A percentile compares a stretch with the other conserved stretches of the same genome.
Evolutionary conservation across 148 eudicot genomes (phyloP).

Genomic region (Cornus kousa): DNA sequence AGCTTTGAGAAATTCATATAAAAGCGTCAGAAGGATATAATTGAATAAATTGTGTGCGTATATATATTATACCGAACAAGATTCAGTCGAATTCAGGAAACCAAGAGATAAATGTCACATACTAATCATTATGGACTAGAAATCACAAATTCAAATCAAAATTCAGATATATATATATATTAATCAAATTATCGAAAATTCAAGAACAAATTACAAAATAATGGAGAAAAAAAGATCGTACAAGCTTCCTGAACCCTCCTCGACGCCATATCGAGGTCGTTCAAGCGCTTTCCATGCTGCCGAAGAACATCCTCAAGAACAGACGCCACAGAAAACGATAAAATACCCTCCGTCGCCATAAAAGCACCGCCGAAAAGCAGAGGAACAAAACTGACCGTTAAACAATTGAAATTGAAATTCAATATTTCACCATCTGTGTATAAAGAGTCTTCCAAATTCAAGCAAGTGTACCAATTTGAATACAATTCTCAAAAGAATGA

Average conservation of each 20-base stretch:
- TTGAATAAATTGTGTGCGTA: not conserved
- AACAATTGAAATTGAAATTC: not conserved
- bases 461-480: not conserved
- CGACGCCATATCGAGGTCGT: slow-evolving; percentile 57
- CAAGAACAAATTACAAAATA: not conserved
- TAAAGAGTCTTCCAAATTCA: not conserved
- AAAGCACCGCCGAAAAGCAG: not conserved
- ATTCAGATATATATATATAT: not conserved
- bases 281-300: slow-evolving; percentile 25
- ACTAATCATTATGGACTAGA: no score
- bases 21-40: not conserved
- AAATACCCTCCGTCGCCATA: slow-evolving; percentile 10
- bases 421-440: not conserved
- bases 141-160: not conserved
- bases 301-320: slow-evolving; percentile 35
- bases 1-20: not conserved
- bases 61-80: not conserved
- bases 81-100: not conserved
- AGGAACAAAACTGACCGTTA: slow-evolving; percentile 7
- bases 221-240: slow-evolving; percentile 30
- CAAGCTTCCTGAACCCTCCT: slow-evolving; percentile 76
- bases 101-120: not conserved
- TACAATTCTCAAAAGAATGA: not conserved
- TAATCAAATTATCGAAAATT: not conserved
- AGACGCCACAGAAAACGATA: slow-evolving; percentile 25